phyloP scores from a whole-genome alignment of 116 monocot species.

The Cymodocea nodosa region DNA sequence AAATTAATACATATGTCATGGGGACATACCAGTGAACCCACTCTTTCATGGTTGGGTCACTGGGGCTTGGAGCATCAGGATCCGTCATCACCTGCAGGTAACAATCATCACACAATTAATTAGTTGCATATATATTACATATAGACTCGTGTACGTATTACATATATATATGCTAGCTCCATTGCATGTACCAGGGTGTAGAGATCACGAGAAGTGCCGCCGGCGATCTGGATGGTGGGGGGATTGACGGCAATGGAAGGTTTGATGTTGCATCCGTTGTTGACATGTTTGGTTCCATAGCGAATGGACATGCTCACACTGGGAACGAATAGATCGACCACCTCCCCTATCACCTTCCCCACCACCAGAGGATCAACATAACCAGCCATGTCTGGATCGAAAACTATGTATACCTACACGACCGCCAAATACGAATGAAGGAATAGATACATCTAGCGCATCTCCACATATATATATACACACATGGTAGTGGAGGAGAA shows the following conservation, averaged over 20 bases:
- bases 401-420: too few relatives aligned
- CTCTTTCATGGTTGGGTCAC: constrained; percentile 79
- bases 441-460: too few relatives aligned
- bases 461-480: too few relatives aligned
- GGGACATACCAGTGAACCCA: constrained; percentile 95
- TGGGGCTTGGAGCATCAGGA: constrained; percentile 92
- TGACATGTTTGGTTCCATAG: constrained; percentile 60
- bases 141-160: too few relatives aligned
- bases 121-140: too few relatives aligned
- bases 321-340: constrained; percentile 80
- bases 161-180: too few relatives aligned
- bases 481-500: too few relatives aligned
- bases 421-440: too few relatives aligned
- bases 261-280: constrained; percentile 75
- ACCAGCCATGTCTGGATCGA: constrained; percentile 13
- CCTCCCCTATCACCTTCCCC: constrained; percentile 81
- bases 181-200: constrained; percentile 12
- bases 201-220: constrained; percentile 13
- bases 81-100: constrained; percentile 80
- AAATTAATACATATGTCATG: too few relatives aligned
- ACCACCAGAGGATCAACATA: constrained; percentile 70
- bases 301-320: constrained; percentile 41
- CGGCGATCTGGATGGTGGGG: constrained; percentile 40
- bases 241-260: constrained; percentile 47
- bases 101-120: too few relatives aligned